phyloP scores from a whole-genome alignment of 352 stramenopile species.

The Pythium aphanidermatum region DNA sequence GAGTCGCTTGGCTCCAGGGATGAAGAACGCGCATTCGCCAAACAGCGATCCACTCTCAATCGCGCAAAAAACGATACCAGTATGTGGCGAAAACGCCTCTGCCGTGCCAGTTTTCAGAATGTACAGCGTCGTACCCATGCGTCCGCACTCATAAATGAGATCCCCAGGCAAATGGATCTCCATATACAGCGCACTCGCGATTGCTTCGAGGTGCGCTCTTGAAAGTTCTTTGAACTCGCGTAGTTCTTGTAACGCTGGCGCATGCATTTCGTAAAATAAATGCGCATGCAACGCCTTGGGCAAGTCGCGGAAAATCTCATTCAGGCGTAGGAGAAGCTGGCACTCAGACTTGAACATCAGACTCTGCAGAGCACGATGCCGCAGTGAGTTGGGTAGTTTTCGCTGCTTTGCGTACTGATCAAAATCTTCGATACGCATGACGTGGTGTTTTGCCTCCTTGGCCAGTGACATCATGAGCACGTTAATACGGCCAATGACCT shows the following conservation, averaged over 20 bases:
- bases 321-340: constrained; percentile 29
- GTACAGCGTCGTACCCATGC: constrained; percentile 34
- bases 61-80: constrained; percentile 32
- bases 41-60: constrained; percentile 33
- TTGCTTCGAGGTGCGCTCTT: constrained; percentile 36
- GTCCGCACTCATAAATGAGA: constrained; percentile 45
- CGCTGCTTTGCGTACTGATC: constrained; percentile 63
- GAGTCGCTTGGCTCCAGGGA: constrained; percentile 35
- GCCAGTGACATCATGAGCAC: constrained; percentile 61
- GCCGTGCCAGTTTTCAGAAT: constrained; percentile 44
- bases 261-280: constrained; percentile 57
- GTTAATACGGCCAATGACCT: constrained; percentile 68
- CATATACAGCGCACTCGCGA: constrained; percentile 39
- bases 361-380: constrained; percentile 41
- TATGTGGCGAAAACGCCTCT: constrained; percentile 34
- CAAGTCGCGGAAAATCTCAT: constrained; percentile 40
- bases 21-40: constrained; percentile 60
- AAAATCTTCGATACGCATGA: constrained; percentile 52
- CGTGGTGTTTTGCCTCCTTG: constrained; percentile 44
- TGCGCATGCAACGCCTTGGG: constrained; percentile 28
- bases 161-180: constrained; percentile 65
- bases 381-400: constrained; percentile 31
- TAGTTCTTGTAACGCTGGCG: constrained; percentile 21
- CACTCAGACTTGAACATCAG: constrained; percentile 50
- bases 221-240: constrained; percentile 34